phyloP scores from a whole-genome alignment of 441 rosid species.

The Metrosideros polymorpha region DNA sequence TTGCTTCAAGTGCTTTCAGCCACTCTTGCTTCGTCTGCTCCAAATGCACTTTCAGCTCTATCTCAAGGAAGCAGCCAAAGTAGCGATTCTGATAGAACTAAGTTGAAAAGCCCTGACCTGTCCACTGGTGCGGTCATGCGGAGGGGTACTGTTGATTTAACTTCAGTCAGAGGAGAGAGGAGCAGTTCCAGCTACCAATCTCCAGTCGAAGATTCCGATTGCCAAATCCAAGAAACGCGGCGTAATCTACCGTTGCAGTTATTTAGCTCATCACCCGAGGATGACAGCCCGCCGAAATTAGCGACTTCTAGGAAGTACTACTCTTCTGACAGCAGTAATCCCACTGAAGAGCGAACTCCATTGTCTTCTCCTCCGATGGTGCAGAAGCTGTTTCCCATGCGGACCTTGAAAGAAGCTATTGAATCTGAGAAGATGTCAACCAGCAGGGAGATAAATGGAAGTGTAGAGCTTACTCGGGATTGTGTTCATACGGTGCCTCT shows the following conservation, averaged over 20 bases:
- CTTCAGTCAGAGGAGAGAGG: slow-evolving; percentile 50
- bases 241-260: slow-evolving; percentile 68
- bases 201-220: slow-evolving; percentile 61
- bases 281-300: slow-evolving; percentile 55
- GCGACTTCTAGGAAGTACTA: slow-evolving; percentile 69
- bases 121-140: slow-evolving; percentile 22
- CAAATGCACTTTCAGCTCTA: slow-evolving; percentile 41
- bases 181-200: slow-evolving; percentile 64
- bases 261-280: slow-evolving; percentile 70
- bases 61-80: slow-evolving; percentile 59
- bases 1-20: slow-evolving; percentile 64
- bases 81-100: slow-evolving; percentile 52
- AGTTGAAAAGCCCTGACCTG: slow-evolving; percentile 31
- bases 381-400: slow-evolving; percentile 71
- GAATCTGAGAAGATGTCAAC: slow-evolving; percentile 37
- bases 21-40: slow-evolving; percentile 49
- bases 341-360: slow-evolving; percentile 63
- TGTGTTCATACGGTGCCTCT: slow-evolving; percentile 35
- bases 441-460: slow-evolving; percentile 25
- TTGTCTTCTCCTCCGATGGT: slow-evolving; percentile 63
- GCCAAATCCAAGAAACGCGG: slow-evolving; percentile 41
- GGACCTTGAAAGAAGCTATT: slow-evolving; percentile 39
- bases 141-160: slow-evolving; percentile 27
- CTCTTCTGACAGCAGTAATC: slow-evolving; percentile 87
- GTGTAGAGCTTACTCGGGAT: slow-evolving; percentile 29